These are phyloP conservation scores for Trichoderma sp. DNA, from an alignment of 2,329 filamentous ascomycete genomes.

Conservation along the genomic window DNA sequence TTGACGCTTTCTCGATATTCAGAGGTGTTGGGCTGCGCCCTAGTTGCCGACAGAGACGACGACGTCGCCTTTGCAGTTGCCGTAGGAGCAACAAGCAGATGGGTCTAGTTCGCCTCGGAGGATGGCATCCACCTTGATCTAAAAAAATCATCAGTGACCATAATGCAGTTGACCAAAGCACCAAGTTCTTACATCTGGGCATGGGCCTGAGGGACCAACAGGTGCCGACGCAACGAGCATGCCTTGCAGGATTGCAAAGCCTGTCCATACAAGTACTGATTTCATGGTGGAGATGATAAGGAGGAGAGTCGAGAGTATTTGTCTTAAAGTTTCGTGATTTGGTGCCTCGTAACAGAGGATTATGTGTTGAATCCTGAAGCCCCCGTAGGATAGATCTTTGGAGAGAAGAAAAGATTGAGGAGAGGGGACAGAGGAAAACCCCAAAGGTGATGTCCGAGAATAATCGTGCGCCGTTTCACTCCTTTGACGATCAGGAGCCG, in stretches of 20 bases:
- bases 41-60: constrained; percentile 44
- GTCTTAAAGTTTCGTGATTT: background rate
- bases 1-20: background rate
- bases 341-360: background rate
- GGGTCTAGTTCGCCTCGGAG: constrained; percentile 46
- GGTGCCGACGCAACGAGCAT: constrained; percentile 27
- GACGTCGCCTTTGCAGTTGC: constrained; percentile 49
- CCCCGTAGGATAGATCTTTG: background rate
- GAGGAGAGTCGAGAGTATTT: background rate
- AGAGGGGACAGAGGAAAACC: no score
- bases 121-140: constrained; percentile 42
- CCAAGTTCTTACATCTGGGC: constrained; percentile 31
- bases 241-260: constrained; percentile 19
- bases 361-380: background rate
- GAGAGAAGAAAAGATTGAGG: background rate
- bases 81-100: constrained; percentile 55
- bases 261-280: constrained; percentile 1
- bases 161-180: background rate
- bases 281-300: constrained; percentile 9
- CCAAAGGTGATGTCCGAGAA: background rate
- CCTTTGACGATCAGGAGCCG: background rate
- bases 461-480: background rate
- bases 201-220: constrained; percentile 35
- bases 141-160: background rate
- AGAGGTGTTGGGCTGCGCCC: background rate